These are phyloP conservation scores for Gautieria morchelliformis DNA, from an alignment of 768 basidiomycete species.

Conservation along the genomic window DNA sequence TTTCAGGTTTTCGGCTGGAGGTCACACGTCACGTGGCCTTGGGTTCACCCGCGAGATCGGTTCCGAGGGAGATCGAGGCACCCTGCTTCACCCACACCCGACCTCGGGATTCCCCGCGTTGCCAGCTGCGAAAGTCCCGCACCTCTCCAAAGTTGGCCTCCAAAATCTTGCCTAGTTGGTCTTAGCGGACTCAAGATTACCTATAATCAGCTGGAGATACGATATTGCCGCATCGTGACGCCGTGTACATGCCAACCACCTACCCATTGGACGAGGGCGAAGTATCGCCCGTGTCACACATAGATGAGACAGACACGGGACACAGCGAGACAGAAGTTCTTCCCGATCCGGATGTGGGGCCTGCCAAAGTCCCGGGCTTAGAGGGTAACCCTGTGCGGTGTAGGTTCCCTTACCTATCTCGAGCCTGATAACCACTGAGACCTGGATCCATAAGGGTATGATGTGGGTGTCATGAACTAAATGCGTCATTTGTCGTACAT, in stretches of 20 bases:
- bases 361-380: conserved; percentile 51
- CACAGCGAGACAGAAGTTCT: conserved; percentile 2
- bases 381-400: conserved; percentile 72
- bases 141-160: no score
- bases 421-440: neutral
- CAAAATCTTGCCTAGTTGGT: no score
- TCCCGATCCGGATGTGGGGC: conserved; percentile 24
- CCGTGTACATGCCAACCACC: neutral
- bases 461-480: conserved; percentile 42
- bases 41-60: no score
- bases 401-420: conserved; percentile 32
- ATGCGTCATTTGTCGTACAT: conserved; percentile 11
- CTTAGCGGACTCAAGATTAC: no score
- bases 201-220: no score
- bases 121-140: no score
- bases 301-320: conserved; percentile 53
- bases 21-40: no score
- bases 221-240: no score
- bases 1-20: no score
- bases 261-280: conserved; percentile 7
- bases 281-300: conserved; percentile 29
- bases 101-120: no score
- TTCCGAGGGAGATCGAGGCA: no score
- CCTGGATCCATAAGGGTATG: conserved; percentile 52
- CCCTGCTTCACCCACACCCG: no score